Evolutionary conservation across 2,329 filamentous ascomycete species (phyloP).

Genomic region (Gliomastix tumulicola): DNA sequence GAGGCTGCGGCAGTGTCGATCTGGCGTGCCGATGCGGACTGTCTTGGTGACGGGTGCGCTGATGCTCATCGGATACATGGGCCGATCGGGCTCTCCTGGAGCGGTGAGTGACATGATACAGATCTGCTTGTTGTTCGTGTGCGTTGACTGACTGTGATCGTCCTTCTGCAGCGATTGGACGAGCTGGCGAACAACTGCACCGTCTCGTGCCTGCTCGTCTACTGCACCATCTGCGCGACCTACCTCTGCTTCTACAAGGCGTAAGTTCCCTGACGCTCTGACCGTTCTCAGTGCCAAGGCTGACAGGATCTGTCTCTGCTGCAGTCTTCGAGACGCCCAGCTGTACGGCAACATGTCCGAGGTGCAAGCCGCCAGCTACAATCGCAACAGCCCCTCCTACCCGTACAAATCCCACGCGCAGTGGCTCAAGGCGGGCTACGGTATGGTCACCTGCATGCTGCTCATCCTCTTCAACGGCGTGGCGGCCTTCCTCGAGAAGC

Average conservation of each 20-base stretch:
- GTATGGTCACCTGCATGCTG: conserved; percentile 20
- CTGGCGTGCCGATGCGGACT: conserved; percentile 28
- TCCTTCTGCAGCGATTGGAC: conserved; percentile 23
- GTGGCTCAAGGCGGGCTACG: conserved; percentile 26
- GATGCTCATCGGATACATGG: conserved; percentile 30
- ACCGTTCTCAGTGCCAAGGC: too few species aligned
- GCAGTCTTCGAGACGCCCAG: conserved; percentile 27
- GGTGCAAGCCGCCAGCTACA: conserved; percentile 21
- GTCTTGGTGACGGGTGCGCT: conserved; percentile 28
- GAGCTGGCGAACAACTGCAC: conserved; percentile 28
- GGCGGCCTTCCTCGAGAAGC: conserved; percentile 19
- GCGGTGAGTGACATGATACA: conserved; percentile 22
- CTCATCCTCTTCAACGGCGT: conserved; percentile 26
- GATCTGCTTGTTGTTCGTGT: too few species aligned
- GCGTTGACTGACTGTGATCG: neutral
- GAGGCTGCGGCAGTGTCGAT: conserved; percentile 23
- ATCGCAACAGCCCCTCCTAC: conserved; percentile 24
- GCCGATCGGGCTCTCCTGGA: conserved; percentile 24
- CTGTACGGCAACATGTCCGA: conserved; percentile 27
- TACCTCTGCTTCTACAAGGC: conserved; percentile 29
- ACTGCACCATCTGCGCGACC: conserved; percentile 28
- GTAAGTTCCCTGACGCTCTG: conserved; percentile 13
- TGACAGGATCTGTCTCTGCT: neutral
- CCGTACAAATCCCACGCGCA: conserved; percentile 30
- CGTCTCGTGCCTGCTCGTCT: conserved; percentile 30